Percentiles rank a stretch among this genome's conserved stretches.
Evolutionary conservation across 352 stramenopile species (phyloP).

Genomic region (Phytophthora pisi): DNA sequence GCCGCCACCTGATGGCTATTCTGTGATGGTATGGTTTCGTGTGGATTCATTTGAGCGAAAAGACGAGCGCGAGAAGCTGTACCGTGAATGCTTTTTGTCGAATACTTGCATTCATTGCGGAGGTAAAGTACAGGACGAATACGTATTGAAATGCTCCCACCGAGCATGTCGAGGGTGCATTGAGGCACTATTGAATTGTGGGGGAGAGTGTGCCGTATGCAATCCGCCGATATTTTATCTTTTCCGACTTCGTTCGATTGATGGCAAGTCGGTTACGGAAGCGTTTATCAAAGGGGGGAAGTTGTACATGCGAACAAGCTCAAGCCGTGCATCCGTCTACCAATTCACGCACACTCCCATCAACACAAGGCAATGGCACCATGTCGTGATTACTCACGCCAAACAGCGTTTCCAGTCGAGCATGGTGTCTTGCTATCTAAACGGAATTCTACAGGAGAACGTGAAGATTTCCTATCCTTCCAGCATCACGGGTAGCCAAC

Average conservation of each 20-base stretch:
- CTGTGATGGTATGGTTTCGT: conserved; percentile 70
- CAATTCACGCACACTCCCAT: conserved; percentile 65
- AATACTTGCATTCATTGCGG: conserved; percentile 68
- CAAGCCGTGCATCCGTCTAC: conserved; percentile 43
- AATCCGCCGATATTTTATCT: conserved; percentile 79
- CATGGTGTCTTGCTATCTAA: conserved; percentile 62
- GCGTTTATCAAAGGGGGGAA: conserved; percentile 66
- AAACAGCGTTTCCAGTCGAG: conserved; percentile 77
- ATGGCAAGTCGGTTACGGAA: conserved; percentile 74
- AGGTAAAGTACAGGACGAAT: conserved; percentile 50
- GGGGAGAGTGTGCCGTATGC: conserved; percentile 73
- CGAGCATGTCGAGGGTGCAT: conserved; percentile 58
- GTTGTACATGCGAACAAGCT: conserved; percentile 70
- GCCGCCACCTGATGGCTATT: conserved; percentile 70
- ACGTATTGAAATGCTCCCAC: conserved; percentile 74
- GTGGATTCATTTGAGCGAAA: conserved; percentile 63
- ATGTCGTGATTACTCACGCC: conserved; percentile 61
- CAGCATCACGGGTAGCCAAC: conserved; percentile 53
- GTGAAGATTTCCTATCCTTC: conserved; percentile 77
- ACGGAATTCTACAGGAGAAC: conserved; percentile 68
- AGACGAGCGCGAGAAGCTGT: conserved; percentile 64
- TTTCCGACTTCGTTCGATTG: conserved; percentile 70
- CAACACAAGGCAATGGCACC: conserved; percentile 50
- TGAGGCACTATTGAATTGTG: conserved; percentile 56
- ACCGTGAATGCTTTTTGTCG: conserved; percentile 60